Base-by-base conservation (phyloP, 495 filamentous ascomycete species). In the Haplographium delicatum region DNA sequence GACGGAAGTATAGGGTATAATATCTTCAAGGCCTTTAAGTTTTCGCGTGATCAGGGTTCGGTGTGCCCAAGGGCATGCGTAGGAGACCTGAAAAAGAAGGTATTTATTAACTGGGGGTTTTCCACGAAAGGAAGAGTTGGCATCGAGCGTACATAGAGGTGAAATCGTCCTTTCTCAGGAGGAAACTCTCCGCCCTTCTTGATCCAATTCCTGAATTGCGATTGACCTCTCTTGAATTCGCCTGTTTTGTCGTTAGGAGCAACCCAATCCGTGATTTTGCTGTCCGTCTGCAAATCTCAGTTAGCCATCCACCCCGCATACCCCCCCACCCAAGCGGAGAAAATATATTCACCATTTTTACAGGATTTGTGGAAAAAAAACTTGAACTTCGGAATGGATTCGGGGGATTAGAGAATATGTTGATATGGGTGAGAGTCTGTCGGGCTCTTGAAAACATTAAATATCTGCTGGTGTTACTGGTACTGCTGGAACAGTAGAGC, bases 211-310 rank as follows among this genome's bases (percentile, higher is more conserved):
- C 86, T 83, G 67, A 89, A 90, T 43, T 75, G 72, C 33, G 83
- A 86, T 49, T 68, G 68, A 59, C 82, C 81, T 26, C 87, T 84
- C 70, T 93, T 94, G 81, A 94, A 96, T 68, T 95, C 90, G 68
- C 91, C 91, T 1, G 80, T 76, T 53, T 79, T 84, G 67, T 89
- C 85, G 48, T 70, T 69, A 28, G 81, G 82, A 19, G 76, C 70
- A 15, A 89, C 89, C 89, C 89, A 96, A 59, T 91, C 76, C 24
- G 88, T 90, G 64, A 95, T 93, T 28, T 74, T 80, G 44, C 56
- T 48, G 23, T 62, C 52, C 1, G 51, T 23, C 51, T 49, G 44
- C 30, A n/a, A 26, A n/a, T 31, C 4, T 8, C 33, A 13, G 13
- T 6, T 44, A 31, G 19, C 27, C 41, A 18, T 6, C 19, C 0